Evolutionary conservation across 495 filamentous ascomycete genomes (phyloP), one percentile per base, ranked within the genome.

Genomic region (Penicillium simplicissimum): DNA sequence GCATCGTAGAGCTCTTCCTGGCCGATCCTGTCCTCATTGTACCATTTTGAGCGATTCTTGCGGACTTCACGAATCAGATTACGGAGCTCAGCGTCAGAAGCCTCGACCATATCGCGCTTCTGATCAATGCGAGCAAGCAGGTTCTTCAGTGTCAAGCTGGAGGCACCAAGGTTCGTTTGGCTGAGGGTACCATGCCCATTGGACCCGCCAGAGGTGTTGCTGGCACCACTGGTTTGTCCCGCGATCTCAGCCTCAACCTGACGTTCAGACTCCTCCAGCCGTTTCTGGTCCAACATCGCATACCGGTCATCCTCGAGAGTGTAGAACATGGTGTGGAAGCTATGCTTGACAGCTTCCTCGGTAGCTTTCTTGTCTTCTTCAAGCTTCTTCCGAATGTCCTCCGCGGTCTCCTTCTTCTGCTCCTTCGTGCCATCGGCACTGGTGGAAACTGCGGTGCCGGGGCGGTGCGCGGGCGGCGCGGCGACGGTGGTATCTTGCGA

Each of bases 1-100:
- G 95, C 89, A 76, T 99, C 95, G 69, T 99, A 99, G 4, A 99
- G 84, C 76, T 99, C 95, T 68, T 98, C 95, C 75, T 99, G 95
- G 58, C 92, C 91, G 55, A 99, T 87, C 64, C 94, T 93, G 57
- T 99, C 95, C 73, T 97, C 95, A 73, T 87, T 97, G 19, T 95
- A 95, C 95, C 95, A 99, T 74, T 99, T 99, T 73, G 94, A 97
- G 64, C 95, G 81, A 68, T 97, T 96, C 70, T 98, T 98, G 56
- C 95, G 86, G 10, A 98, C 95, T 70, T 99, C 96, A 67, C 92
- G 96, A 84, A 99, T 94, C 59, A 99, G 77, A 51, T 84, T 90
- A 55, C 96, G 85, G 43, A 99, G 83, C 66, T 99, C 94, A 10
- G 91, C 88, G 74, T 99, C 96, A 4, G 92, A 96, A 11, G 96